These are phyloP conservation scores for Leonotis leonurus DNA, from an alignment of 257 asterid genomes.

Conservation along the genomic window DNA sequence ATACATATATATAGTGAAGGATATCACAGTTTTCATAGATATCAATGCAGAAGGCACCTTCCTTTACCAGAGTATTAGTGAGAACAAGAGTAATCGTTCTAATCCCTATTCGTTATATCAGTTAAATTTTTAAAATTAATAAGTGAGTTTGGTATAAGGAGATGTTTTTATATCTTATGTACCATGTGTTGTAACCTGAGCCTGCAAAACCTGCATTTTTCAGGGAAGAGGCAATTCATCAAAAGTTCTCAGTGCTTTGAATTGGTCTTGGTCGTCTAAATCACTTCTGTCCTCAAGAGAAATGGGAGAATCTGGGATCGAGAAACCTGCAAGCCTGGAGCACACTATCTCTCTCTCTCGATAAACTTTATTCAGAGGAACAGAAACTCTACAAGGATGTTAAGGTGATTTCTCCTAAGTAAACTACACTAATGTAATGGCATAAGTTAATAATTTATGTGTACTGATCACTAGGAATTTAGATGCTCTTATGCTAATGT, in stretches of 20 bases:
- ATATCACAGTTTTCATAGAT: slow-evolving; percentile 61
- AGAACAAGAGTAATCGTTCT: slow-evolving; percentile 46
- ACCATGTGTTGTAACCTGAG: too few relatives aligned
- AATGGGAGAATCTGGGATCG: slow-evolving; percentile 30
- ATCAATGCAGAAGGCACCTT: slow-evolving; percentile 44
- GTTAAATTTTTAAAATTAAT: not conserved
- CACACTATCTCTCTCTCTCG: slow-evolving; percentile 67
- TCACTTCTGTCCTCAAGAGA: slow-evolving; percentile 45
- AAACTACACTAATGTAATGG: not conserved
- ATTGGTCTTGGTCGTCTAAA: slow-evolving; percentile 72
- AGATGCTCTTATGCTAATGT: not conserved
- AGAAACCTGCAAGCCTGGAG: slow-evolving; percentile 76
- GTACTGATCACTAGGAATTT: too few relatives aligned
- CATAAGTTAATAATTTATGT: not conserved
- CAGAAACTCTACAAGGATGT: slow-evolving; percentile 69
- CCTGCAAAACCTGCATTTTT: too few relatives aligned
- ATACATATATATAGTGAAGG: slow-evolving; percentile 58
- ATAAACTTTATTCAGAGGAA: slow-evolving; percentile 61
- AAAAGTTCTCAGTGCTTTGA: slow-evolving; percentile 61
- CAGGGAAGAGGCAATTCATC: slow-evolving; percentile 71
- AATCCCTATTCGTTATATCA: slow-evolving; percentile 10
- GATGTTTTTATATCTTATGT: not conserved
- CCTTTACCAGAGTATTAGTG: slow-evolving; percentile 36
- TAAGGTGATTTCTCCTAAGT: slow-evolving; percentile 41
- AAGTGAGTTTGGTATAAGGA: not conserved